Conservation (phyloP, 805 yeast species). For the Cyberlindnera euphorbiae region DNA sequence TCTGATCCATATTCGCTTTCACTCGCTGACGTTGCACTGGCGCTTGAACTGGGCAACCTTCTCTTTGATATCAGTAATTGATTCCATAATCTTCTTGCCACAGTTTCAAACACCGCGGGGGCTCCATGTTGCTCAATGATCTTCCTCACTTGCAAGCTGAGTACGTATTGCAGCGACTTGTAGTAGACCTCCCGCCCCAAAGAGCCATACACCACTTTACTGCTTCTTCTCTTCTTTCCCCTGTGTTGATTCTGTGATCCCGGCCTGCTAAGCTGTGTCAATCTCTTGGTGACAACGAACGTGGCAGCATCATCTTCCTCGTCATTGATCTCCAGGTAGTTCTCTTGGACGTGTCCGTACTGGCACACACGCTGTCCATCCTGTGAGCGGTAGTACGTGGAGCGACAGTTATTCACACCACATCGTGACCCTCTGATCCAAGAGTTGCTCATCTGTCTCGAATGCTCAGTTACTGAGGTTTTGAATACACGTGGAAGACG, state of each 20-base stretch:
- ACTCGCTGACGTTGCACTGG: not conserved
- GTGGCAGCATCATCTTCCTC: slow-evolving; percentile 64
- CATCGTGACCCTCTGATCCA: slow-evolving; percentile 71
- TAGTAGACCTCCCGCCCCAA: slow-evolving; percentile 41
- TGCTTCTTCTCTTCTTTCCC: slow-evolving; percentile 7
- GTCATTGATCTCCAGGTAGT: slow-evolving; percentile 72
- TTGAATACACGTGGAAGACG: no score
- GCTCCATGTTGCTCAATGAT: slow-evolving; percentile 31
- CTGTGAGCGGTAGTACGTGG: slow-evolving; percentile 62
- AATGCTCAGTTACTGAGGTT: no score
- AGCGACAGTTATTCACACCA: slow-evolving; percentile 86
- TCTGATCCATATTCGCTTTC: slow-evolving; percentile 4
- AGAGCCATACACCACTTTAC: slow-evolving; percentile 39
- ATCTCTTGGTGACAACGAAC: slow-evolving; percentile 46
- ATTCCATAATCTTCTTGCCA: slow-evolving; percentile 37
- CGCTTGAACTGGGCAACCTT: not conserved
- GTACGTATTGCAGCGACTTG: slow-evolving; percentile 44
- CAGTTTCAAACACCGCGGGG: slow-evolving; percentile 27
- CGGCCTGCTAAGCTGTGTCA: slow-evolving; percentile 31
- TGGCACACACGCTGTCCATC: slow-evolving; percentile 85
- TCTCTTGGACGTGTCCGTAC: slow-evolving; percentile 84
- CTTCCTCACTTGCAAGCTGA: slow-evolving; percentile 43
- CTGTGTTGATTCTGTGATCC: slow-evolving; percentile 24
- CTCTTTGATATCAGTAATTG: slow-evolving; percentile 1
- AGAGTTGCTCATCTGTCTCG: slow-evolving; percentile 17